These are phyloP conservation scores for Meira nashicola DNA, from an alignment of 1,284 basidiomycete genomes.

Conservation along the genomic window DNA sequence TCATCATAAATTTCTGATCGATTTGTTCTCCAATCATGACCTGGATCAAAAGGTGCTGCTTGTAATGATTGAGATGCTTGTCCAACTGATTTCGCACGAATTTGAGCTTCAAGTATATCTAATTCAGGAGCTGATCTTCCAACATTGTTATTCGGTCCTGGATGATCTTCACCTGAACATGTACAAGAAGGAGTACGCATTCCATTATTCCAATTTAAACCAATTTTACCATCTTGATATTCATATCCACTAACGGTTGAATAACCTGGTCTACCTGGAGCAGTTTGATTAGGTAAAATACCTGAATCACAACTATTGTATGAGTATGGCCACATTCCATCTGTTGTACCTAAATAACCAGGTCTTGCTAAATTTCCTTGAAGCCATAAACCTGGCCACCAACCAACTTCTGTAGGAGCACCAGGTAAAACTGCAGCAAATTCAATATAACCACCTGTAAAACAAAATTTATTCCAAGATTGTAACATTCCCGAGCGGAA, in stretches of 20 bases:
- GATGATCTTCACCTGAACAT: slow-evolving; percentile 36
- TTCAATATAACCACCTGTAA: slow-evolving; percentile 51
- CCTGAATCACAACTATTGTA: slow-evolving; percentile 52
- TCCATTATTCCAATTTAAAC: slow-evolving; percentile 30
- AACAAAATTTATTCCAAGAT: slow-evolving; percentile 48
- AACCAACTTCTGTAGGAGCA: slow-evolving; percentile 51
- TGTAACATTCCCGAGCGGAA: slow-evolving; percentile 48
- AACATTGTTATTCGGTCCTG: slow-evolving; percentile 41
- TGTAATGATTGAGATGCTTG: slow-evolving; percentile 47
- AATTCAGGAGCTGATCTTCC: slow-evolving; percentile 51
- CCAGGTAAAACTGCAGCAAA: slow-evolving; percentile 38
- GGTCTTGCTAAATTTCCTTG: slow-evolving; percentile 49
- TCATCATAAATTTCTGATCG: slow-evolving; percentile 32
- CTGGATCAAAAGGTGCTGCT: slow-evolving; percentile 48
- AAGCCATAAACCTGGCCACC: slow-evolving; percentile 56
- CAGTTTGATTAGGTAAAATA: slow-evolving; percentile 44
- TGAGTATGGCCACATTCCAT: slow-evolving; percentile 54
- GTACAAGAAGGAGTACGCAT: slow-evolving; percentile 47
- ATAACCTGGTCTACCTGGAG: slow-evolving; percentile 18
- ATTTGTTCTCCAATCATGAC: slow-evolving; percentile 34
- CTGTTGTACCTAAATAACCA: slow-evolving; percentile 48
- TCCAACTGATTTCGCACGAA: slow-evolving; percentile 55
- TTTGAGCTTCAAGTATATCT: slow-evolving; percentile 55
- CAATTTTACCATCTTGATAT: slow-evolving; percentile 4
- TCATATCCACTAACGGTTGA: background rate